Evolutionary conservation across 1,284 basidiomycete species (phyloP).

Genomic region (Phenoliferia sp.): DNA sequence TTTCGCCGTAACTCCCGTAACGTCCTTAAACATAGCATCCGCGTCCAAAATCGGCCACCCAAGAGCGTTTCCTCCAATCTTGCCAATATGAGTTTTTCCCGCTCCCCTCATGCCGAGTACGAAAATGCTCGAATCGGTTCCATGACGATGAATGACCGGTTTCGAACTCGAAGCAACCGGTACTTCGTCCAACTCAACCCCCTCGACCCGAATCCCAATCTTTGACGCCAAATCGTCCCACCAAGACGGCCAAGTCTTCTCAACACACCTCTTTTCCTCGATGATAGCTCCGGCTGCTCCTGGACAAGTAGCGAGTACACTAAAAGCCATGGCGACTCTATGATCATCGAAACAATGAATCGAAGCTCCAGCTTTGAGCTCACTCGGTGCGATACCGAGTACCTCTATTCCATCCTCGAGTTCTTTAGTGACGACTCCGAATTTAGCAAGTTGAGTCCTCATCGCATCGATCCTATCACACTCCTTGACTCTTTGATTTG

Average conservation of each 20-base stretch:
- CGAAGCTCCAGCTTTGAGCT: conserved; percentile 63
- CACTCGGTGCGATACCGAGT: conserved; percentile 60
- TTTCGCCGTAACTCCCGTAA: conserved; percentile 53
- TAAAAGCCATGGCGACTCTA: conserved; percentile 97
- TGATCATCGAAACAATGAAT: conserved; percentile 98
- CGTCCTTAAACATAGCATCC: conserved; percentile 54
- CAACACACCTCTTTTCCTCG: conserved; percentile 95
- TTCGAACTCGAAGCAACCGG: conserved; percentile 40
- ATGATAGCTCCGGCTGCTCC: conserved; percentile 61
- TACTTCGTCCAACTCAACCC: conserved; percentile 46
- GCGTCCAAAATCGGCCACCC: conserved; percentile 81
- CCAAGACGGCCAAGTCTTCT: conserved; percentile 99
- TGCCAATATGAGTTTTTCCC: conserved; percentile 87
- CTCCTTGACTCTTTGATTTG: conserved; percentile 97
- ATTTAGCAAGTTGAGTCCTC: conserved; percentile 93
- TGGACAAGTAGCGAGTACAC: conserved; percentile 73
- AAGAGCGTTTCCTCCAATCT: conserved; percentile 67
- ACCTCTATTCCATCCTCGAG: conserved; percentile 90
- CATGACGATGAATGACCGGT: conserved; percentile 31
- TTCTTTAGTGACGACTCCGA: conserved; percentile 87
- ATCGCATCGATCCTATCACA: conserved; percentile 96
- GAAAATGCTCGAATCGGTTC: conserved; percentile 62
- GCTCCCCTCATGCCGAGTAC: conserved; percentile 89
- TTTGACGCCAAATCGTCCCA: conserved; percentile 97
- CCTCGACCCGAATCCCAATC: conserved; percentile 76